Base-by-base conservation (phyloP, 129 eudicot species). In the Lactuca sativa region DNA sequence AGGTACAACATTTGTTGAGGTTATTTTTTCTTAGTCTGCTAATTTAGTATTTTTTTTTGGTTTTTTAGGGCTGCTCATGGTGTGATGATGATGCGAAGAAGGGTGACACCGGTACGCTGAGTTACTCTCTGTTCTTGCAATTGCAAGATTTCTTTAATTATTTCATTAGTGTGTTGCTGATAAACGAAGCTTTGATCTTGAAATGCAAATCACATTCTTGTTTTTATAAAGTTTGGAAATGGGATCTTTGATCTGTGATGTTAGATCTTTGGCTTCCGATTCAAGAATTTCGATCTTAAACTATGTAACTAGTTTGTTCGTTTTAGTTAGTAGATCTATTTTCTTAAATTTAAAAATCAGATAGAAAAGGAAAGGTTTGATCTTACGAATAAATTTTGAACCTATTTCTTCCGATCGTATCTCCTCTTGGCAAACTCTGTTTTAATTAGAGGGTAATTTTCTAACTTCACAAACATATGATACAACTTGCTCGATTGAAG, bases 81-180 rank as follows among this genome's bases (percentile, higher is more conserved):
- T n/a, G n/a, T n/a, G n/a, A n/a, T n/a, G n/a, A n/a, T n/a, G n/a
- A n/a, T n/a, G n/a, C n/a, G n/a, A n/a, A n/a, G n/a, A n/a, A n/a
- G n/a, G n/a, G n/a, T n/a, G n/a, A n/a, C n/a, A n/a, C n/a, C n/a
- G n/a, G n/a, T n/a, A n/a, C n/a, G n/a, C n/a, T n/a, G n/a, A 47
- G 72, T 51, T 36, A 62, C 71, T 66, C 37, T 67, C 3, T 75
- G 49, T 76, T 48, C n/a, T n/a, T n/a, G n/a, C n/a, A n/a, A n/a
- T 64, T 76, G 62, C 30, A 56, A 36, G 55, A 32, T 9, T n/a
- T 62, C 57, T 64, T 64, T 55, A 3, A 72, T 41, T 54, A 33
- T 61, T 61, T 53, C 12, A 57, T 17, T 30, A 25, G 33, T 54
- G 57, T 53, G n/a, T 56, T 64, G 64, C 34, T 41, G 16, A 67